Conservation (phyloP, 371 early-diverging fungal genomes). For the Mucor indicus region DNA sequence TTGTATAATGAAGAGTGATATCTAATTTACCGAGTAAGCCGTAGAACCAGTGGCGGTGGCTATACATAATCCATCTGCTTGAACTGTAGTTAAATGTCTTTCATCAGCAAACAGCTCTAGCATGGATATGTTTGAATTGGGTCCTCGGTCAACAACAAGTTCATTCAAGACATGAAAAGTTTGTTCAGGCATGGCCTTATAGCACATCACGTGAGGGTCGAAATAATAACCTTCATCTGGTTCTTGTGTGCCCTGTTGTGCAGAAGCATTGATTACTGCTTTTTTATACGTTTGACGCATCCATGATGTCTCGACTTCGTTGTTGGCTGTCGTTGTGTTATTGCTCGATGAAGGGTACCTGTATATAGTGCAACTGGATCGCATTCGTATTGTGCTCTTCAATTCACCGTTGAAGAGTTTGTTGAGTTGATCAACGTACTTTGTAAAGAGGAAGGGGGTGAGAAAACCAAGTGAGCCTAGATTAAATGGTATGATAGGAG, state of each 20-base stretch:
- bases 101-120: constrained; percentile 91
- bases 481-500: constrained; percentile 88
- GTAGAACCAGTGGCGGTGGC: constrained; percentile 96
- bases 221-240: not conserved
- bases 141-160: constrained; percentile 84
- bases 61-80: constrained; percentile 89
- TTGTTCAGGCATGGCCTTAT: constrained; percentile 36
- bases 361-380: constrained; percentile 81
- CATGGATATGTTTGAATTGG: constrained; percentile 82
- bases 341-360: constrained; percentile 18
- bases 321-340: not conserved
- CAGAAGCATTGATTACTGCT: too few species aligned
- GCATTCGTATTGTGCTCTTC: constrained; percentile 77
- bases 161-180: constrained; percentile 73
- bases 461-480: constrained; percentile 89
- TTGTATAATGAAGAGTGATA: too few species aligned
- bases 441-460: constrained; percentile 74
- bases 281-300: too few species aligned
- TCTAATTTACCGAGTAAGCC: constrained; percentile 80
- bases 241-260: not conserved
- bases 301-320: constrained; percentile 38
- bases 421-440: constrained; percentile 51
- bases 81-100: constrained; percentile 76
- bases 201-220: constrained; percentile 24
- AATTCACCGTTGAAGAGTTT: constrained; percentile 57